A percentile compares a stretch with the other conserved stretches of the same genome.
phyloP scores from a whole-genome alignment of 2,329 filamentous ascomycete species.

The Monilinia laxa region DNA sequence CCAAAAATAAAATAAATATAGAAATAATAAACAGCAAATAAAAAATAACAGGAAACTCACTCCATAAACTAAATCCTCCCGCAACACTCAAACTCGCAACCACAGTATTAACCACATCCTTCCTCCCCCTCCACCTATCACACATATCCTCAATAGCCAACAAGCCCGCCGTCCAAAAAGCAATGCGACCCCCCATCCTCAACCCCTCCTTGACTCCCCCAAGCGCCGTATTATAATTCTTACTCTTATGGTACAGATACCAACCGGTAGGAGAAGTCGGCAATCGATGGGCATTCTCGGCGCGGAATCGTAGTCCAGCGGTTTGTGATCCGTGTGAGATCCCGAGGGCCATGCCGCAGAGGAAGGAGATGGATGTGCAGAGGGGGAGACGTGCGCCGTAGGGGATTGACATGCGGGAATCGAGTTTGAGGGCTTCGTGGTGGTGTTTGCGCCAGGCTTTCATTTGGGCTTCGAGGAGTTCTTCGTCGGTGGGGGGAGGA shows the following conservation, averaged over 20 bases:
- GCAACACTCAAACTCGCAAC: slow-evolving; percentile 81
- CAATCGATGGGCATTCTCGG: slow-evolving; percentile 93
- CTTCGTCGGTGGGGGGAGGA: not conserved
- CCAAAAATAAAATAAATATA: too few species aligned
- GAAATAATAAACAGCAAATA: not conserved
- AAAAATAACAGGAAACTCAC: slow-evolving; percentile 49
- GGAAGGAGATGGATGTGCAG: slow-evolving; percentile 61
- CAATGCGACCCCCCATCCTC: slow-evolving; percentile 69
- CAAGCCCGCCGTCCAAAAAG: slow-evolving; percentile 72
- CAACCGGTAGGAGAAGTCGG: slow-evolving; percentile 80
- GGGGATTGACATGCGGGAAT: slow-evolving; percentile 57
- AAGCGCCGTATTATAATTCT: slow-evolving; percentile 84
- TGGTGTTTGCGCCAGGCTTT: not conserved
- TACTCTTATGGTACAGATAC: slow-evolving; percentile 99
- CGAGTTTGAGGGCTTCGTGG: slow-evolving; percentile 19
- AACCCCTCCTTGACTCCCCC: slow-evolving; percentile 77
- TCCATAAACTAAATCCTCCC: slow-evolving; percentile 82
- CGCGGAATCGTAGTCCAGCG: slow-evolving; percentile 80
- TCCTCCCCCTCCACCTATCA: slow-evolving; percentile 66
- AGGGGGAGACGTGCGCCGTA: slow-evolving; percentile 65
- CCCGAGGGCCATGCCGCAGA: slow-evolving; percentile 70
- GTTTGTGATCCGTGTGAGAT: slow-evolving; percentile 69
- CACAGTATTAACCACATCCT: slow-evolving; percentile 78
- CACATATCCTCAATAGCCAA: slow-evolving; percentile 83
- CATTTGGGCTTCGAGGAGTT: slow-evolving; percentile 7